A percentile compares a stretch with the other conserved stretches of the same genome.
Conservation (phyloP, 192 early-diverging fungal species). For the Geosiphon pyriformis region DNA sequence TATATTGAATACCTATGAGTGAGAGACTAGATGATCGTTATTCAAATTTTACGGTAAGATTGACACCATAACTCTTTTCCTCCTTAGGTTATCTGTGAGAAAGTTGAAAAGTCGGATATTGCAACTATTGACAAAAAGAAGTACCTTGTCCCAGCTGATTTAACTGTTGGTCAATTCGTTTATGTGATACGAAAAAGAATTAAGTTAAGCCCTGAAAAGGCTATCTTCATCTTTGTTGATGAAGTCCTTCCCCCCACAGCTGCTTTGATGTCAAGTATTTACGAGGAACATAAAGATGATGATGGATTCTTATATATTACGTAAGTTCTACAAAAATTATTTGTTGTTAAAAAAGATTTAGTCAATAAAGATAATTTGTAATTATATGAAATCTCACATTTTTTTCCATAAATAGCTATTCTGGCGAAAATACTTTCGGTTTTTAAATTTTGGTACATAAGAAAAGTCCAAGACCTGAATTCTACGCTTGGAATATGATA, state of each 20-base stretch:
- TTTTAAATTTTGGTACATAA: too few relatives aligned
- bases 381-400: not conserved
- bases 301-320: conserved; percentile 97
- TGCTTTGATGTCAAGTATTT: conserved; percentile 88
- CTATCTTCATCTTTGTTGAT: conserved; percentile 99
- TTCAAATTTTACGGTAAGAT: conserved; percentile 9
- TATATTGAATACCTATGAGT: not conserved
- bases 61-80: too few relatives aligned
- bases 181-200: conserved; percentile 96
- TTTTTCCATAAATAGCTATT: conserved; percentile 42
- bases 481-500: too few relatives aligned
- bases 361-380: too few relatives aligned
- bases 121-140: conserved; percentile 98
- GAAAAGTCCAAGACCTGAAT: too few relatives aligned
- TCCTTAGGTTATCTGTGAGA: conserved; percentile 76
- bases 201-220: conserved; percentile 94
- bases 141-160: conserved; percentile 92
- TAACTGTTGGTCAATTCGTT: conserved; percentile 97
- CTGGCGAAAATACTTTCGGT: conserved; percentile 87
- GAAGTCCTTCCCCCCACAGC: conserved; percentile 91
- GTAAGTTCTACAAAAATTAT: conserved; percentile 31
- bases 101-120: conserved; percentile 97
- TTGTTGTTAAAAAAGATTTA: not conserved
- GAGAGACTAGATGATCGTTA: conserved; percentile 5
- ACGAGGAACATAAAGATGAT: conserved; percentile 96